Base-by-base conservation (phyloP, 371 early-diverging fungal species). In the Globomyces sp. region DNA sequence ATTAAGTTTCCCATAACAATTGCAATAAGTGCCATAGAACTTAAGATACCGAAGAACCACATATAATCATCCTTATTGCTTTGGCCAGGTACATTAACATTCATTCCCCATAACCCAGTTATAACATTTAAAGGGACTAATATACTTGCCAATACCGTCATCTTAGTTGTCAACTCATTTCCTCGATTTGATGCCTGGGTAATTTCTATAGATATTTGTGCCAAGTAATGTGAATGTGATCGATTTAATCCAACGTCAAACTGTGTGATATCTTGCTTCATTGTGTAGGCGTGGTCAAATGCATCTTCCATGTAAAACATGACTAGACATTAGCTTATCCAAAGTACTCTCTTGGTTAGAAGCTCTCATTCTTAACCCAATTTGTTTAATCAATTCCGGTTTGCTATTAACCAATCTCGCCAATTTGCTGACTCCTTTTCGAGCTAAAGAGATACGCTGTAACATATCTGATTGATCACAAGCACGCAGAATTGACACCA, bases 131-230 rank as follows among this genome's bases (percentile, higher is more conserved):
- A 85, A 9, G 94, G 94, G 4, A 94, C 85, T n/a, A 94, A 74
- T n/a, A 94, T 80, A 53, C 89, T 87, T 36, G 92, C 95, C 58
- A 93, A 68, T 3, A 89, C 89, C 11, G 94, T 93, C 58, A 94
- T 69, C 57, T 90, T 92, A 3, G 89, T 89, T 10, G 93, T 79
- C 0, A 91, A 87, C 50, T 89, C 90, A 66, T 94, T 94, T 1
- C 90, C 90, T 64, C 84, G 75, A 69, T 91, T 91, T 43, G 89
- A 89, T 2, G 91, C 83, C 68, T 90, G 89, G 5, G 93, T 94
- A 72, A 94, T 87, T 74, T 94, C 95, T 43, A 94, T 89, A 2
- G 87, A 87, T 45, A 94, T 93, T 66, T 93, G 92, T 1, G 95
- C 94, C 67, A 94, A 74, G 60, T 94, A 94, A 64, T 51, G 52